phyloP scores from a whole-genome alignment of 2,329 filamentous ascomycete genomes.

The Fonsecaea monophora region DNA sequence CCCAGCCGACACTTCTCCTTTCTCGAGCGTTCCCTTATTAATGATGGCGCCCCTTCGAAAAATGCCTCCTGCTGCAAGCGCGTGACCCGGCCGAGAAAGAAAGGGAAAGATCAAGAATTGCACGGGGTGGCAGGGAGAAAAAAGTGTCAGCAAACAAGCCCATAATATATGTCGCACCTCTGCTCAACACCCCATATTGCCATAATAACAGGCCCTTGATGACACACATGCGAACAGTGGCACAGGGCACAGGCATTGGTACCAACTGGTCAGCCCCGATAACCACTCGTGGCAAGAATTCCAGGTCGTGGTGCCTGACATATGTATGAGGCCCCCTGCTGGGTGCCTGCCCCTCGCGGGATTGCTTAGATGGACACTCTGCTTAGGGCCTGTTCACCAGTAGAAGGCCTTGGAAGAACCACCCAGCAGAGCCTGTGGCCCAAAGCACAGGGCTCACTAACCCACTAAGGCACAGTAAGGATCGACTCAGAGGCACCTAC shows the following conservation, averaged over 20 bases:
- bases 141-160: neutral
- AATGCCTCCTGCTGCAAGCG: neutral
- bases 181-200: neutral
- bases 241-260: neutral
- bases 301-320: conserved; percentile 14
- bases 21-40: neutral
- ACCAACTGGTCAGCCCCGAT: neutral
- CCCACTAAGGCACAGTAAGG: conserved; percentile 19
- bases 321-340: conserved; percentile 13
- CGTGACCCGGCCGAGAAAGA: conserved; percentile 9
- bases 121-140: neutral
- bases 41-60: neutral
- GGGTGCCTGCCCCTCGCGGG: neutral
- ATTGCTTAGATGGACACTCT: conserved; percentile 12
- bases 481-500: neutral
- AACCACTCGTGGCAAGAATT: neutral
- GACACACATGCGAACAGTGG: conserved; percentile 1
- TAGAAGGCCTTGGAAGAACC: neutral
- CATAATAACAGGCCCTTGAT: neutral
- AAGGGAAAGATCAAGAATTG: neutral
- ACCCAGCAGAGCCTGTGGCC: neutral
- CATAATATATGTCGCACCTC: conserved; percentile 11
- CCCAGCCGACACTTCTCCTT: conserved; percentile 1
- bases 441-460: conserved; percentile 3
- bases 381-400: neutral